Conservation (phyloP, 768 basidiomycete species). For the Podaxis carcinomalis region DNA sequence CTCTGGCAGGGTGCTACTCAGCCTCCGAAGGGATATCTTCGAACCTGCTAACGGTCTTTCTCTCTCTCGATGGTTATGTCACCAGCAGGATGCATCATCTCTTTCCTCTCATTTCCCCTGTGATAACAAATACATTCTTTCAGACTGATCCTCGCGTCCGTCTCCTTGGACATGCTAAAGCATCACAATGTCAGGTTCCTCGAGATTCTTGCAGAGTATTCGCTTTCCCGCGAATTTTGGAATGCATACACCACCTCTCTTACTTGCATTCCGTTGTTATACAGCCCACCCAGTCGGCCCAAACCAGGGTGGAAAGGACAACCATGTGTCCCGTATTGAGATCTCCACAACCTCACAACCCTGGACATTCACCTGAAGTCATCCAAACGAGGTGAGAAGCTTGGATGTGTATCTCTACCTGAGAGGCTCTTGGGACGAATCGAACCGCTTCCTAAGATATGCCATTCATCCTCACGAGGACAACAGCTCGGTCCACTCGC, state of each 20-base stretch:
- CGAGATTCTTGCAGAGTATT: not conserved
- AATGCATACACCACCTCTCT: not conserved
- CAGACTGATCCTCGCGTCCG: not conserved
- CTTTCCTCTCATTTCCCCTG: not conserved
- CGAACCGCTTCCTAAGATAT: not conserved
- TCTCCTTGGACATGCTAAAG: not conserved
- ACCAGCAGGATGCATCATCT: not conserved
- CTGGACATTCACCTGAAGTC: not conserved
- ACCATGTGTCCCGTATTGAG: not conserved
- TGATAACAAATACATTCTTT: not conserved
- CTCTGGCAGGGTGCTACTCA: not conserved
- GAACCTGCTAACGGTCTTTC: not conserved
- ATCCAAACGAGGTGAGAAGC: not conserved
- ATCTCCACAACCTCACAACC: not conserved
- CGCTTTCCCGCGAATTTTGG: not conserved
- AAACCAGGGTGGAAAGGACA: not conserved
- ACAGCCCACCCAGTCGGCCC: not conserved
- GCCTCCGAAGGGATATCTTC: not conserved
- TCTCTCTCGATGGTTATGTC: not conserved
- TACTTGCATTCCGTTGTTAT: not conserved
- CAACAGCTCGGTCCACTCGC: not conserved
- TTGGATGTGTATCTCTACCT: not conserved
- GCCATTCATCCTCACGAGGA: not conserved
- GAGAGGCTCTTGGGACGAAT: not conserved
- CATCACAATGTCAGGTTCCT: not conserved